These are phyloP conservation scores for Pichia sp. DNA, from an alignment of 1,139 yeast species.

Conservation along the genomic window DNA sequence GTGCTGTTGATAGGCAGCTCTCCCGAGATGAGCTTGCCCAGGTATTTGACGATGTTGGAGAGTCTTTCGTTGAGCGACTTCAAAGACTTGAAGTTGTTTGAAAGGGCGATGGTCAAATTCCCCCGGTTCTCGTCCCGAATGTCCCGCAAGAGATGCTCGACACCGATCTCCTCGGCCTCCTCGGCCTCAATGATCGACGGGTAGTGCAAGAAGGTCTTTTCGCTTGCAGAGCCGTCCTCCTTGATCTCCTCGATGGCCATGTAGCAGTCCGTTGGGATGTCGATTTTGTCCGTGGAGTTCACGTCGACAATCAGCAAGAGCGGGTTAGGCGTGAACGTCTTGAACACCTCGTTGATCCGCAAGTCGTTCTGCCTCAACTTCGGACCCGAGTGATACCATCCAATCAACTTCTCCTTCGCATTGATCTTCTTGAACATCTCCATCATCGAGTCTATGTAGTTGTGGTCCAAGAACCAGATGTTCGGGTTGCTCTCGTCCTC, in stretches of 20 bases:
- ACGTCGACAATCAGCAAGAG: conserved; percentile 88
- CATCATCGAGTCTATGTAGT: conserved; percentile 92
- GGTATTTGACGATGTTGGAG: conserved; percentile 71
- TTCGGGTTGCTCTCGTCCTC: conserved; percentile 89
- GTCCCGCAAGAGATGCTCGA: conserved; percentile 90
- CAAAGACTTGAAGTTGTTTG: conserved; percentile 84
- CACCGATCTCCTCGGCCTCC: conserved; percentile 99
- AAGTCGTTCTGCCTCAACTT: conserved; percentile 83
- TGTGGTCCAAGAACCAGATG: conserved; percentile 98
- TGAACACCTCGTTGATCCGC: conserved; percentile 85
- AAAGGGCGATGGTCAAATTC: conserved; percentile 75
- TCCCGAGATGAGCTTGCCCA: conserved; percentile 67
- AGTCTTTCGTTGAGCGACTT: conserved; percentile 82
- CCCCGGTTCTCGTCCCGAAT: conserved; percentile 97
- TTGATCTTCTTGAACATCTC: conserved; percentile 97
- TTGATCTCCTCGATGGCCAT: conserved; percentile 92
- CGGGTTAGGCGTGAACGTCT: conserved; percentile 78
- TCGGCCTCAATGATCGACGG: conserved; percentile 95
- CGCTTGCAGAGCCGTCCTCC: conserved; percentile 94
- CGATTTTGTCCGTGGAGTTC: conserved; percentile 67
- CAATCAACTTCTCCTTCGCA: conserved; percentile 92
- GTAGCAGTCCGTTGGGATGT: conserved; percentile 95
- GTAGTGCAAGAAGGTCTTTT: conserved; percentile 87
- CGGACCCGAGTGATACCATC: conserved; percentile 99
- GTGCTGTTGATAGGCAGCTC: conserved; percentile 84